These are phyloP conservation scores for Aspergillus leporis DNA, from an alignment of 495 filamentous ascomycete genomes.

Conservation along the genomic window DNA sequence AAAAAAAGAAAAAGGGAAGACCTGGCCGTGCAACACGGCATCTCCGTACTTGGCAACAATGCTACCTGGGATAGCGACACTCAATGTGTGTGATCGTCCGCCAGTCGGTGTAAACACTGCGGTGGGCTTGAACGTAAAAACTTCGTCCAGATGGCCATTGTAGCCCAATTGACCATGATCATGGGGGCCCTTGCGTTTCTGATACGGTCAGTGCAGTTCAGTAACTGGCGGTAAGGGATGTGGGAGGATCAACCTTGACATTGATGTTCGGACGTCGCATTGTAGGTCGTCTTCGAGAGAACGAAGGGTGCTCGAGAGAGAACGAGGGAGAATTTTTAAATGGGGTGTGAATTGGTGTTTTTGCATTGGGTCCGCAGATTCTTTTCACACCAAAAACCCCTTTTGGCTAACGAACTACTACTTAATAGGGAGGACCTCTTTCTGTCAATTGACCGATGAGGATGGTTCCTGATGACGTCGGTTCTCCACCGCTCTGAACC, in stretches of 20 bases:
- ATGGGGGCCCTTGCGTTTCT: conserved; percentile 16
- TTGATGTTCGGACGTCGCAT: conserved; percentile 14
- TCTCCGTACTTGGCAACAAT: conserved; percentile 55
- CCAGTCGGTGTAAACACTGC: conserved; percentile 52
- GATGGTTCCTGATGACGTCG: conserved; percentile 11
- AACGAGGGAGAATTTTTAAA: neutral
- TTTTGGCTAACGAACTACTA: neutral
- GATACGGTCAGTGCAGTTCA: neutral
- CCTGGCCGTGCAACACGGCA: neutral
- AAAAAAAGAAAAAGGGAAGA: no score
- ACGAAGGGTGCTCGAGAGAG: neutral
- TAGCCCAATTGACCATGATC: conserved; percentile 1
- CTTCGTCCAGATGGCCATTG: conserved; percentile 4
- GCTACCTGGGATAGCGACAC: conserved; percentile 59
- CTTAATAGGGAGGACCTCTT: neutral
- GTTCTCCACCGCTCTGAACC: conserved; percentile 5
- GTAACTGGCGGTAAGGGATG: neutral
- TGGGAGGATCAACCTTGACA: neutral
- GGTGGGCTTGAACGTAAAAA: conserved; percentile 54
- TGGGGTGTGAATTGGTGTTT: neutral
- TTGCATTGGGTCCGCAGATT: neutral
- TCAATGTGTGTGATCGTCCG: conserved; percentile 53
- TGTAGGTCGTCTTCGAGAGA: neutral
- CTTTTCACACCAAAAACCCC: neutral
- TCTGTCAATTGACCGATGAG: conserved; percentile 8